Evolutionary conservation across 129 eudicot species (phyloP).

Genomic region (Flaveria sonorensis): DNA sequence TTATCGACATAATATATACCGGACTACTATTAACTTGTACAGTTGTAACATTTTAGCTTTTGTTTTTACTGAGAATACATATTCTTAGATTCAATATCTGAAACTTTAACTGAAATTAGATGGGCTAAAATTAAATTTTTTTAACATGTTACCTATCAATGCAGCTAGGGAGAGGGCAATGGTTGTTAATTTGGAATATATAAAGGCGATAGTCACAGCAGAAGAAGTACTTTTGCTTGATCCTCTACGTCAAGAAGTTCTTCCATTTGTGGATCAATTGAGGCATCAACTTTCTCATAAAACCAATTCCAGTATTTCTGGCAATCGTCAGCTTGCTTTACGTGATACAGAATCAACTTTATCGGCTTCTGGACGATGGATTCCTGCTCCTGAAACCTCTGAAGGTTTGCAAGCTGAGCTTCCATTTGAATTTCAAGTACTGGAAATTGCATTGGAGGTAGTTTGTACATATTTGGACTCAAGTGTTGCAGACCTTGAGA

Average conservation of each 20-base stretch:
- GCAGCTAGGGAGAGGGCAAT: constrained; percentile 98
- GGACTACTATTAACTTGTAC: background rate
- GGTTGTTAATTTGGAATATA: constrained; percentile 91
- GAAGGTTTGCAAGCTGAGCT: constrained; percentile 87
- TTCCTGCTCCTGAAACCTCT: constrained; percentile 55
- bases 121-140: background rate
- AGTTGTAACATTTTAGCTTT: background rate
- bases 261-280: constrained; percentile 95
- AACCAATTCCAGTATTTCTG: constrained; percentile 32
- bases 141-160: background rate
- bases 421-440: constrained; percentile 96
- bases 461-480: constrained; percentile 87
- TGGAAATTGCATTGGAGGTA: constrained; percentile 88
- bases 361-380: constrained; percentile 68
- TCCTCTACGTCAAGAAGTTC: constrained; percentile 95
- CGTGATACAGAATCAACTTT: constrained; percentile 56
- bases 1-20: background rate
- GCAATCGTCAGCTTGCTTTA: constrained; percentile 39
- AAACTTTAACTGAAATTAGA: background rate
- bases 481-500: constrained; percentile 83
- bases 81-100: background rate
- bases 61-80: background rate
- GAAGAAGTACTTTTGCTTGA: constrained; percentile 96
- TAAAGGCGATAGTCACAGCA: constrained; percentile 95
- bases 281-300: constrained; percentile 73